These are phyloP conservation scores for Petrea volubilis DNA, from an alignment of 257 asterid species.

Conservation along the genomic window DNA sequence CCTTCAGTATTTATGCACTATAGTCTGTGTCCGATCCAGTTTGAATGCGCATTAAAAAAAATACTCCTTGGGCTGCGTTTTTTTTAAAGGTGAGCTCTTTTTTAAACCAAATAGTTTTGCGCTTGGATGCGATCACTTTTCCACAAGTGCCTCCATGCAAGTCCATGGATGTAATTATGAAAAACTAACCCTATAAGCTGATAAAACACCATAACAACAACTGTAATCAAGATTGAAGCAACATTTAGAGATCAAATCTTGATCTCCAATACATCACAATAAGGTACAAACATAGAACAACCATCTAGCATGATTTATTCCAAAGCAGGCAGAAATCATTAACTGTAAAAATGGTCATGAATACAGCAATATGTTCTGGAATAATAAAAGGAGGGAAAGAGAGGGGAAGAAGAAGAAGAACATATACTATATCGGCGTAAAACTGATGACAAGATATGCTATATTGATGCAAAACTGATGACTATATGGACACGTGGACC, in stretches of 20 bases:
- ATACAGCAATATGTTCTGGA: conserved; percentile 9
- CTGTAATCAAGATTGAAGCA: neutral
- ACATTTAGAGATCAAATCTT: neutral
- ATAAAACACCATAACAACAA: neutral
- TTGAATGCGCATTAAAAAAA: too few species aligned
- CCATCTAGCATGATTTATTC: neutral
- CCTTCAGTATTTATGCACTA: neutral
- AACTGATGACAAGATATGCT: neutral
- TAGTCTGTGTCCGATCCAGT: too few species aligned
- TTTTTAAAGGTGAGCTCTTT: too few species aligned
- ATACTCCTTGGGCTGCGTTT: too few species aligned
- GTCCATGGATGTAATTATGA: neutral
- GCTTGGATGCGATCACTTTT: neutral
- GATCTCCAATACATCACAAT: neutral
- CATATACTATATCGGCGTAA: too few species aligned
- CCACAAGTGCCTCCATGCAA: neutral
- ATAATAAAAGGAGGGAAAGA: neutral
- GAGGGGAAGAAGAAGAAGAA: too few species aligned
- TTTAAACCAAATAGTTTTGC: too few species aligned
- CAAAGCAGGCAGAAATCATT: neutral
- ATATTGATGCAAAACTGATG: neutral
- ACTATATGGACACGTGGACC: conserved; percentile 12
- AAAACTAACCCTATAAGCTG: neutral
- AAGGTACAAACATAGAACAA: neutral
- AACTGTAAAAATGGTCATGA: conserved; percentile 1